These are phyloP conservation scores for Geotrichum citri-aurantii DNA, from an alignment of 1,139 yeast genomes.

Conservation along the genomic window DNA sequence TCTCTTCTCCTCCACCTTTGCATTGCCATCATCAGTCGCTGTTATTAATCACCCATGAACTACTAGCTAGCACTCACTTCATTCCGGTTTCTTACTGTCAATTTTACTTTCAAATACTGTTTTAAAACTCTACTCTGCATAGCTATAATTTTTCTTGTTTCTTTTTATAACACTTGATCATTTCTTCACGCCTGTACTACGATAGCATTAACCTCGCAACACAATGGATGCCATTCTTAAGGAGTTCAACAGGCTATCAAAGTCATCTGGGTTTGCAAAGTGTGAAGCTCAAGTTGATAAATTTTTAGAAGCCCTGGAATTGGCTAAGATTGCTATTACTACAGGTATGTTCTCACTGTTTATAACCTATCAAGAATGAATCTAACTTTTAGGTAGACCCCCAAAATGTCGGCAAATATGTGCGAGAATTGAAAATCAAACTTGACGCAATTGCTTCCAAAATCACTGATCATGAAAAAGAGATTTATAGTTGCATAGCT, in stretches of 20 bases:
- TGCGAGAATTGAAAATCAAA: constrained; percentile 12
- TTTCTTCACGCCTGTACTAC: background rate
- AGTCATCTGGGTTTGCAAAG: constrained; percentile 28
- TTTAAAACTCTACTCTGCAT: background rate
- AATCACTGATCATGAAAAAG: constrained; percentile 30
- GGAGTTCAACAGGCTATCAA: constrained; percentile 29
- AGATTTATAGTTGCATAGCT: constrained; percentile 30
- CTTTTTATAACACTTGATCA: background rate
- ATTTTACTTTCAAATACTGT: background rate
- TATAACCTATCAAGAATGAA: background rate
- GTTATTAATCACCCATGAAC: background rate
- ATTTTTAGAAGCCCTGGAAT: constrained; percentile 29
- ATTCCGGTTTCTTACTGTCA: background rate
- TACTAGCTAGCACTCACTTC: background rate
- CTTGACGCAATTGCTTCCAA: constrained; percentile 14
- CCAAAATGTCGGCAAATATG: constrained; percentile 7
- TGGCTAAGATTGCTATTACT: constrained; percentile 23
- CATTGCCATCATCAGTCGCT: background rate
- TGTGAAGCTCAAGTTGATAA: constrained; percentile 31
- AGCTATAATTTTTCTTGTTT: background rate
- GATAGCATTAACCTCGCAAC: background rate
- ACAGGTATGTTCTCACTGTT: constrained; percentile 12
- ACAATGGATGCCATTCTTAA: constrained; percentile 31
- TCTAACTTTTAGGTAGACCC: constrained; percentile 19
- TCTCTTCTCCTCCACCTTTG: background rate